A percentile compares a stretch with the other conserved stretches of the same genome.
phyloP scores from a whole-genome alignment of 2,329 filamentous ascomycete genomes.

The Rasamsonia emersonii region DNA sequence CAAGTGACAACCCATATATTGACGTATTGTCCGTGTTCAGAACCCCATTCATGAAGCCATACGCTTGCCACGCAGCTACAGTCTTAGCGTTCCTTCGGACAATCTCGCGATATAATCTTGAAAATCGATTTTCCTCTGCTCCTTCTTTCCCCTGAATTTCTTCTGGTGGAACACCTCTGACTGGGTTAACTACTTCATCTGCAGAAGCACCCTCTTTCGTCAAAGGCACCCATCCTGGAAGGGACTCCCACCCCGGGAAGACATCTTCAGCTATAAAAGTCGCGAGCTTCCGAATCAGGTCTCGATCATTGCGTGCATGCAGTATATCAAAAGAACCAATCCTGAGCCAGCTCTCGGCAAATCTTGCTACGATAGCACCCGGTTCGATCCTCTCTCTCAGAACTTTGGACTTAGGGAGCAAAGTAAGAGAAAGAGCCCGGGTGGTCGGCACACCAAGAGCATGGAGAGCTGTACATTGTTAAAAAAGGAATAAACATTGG shows the following conservation, averaged over 20 bases:
- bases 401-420: slow-evolving; percentile 65
- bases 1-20: slow-evolving; percentile 76
- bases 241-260: slow-evolving; percentile 75
- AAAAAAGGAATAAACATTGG: slow-evolving; percentile 3
- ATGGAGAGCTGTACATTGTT: slow-evolving; percentile 48
- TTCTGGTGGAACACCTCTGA: slow-evolving; percentile 47
- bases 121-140: slow-evolving; percentile 74
- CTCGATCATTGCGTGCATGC: slow-evolving; percentile 69
- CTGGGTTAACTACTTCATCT: slow-evolving; percentile 34
- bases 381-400: slow-evolving; percentile 74
- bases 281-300: slow-evolving; percentile 62
- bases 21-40: slow-evolving; percentile 98
- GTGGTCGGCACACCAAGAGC: slow-evolving; percentile 81
- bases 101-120: slow-evolving; percentile 79
- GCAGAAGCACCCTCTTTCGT: slow-evolving; percentile 32
- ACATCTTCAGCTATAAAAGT: slow-evolving; percentile 84
- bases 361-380: slow-evolving; percentile 84
- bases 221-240: slow-evolving; percentile 52
- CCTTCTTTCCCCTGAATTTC: slow-evolving; percentile 59
- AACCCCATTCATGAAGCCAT: slow-evolving; percentile 98
- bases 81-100: slow-evolving; percentile 75
- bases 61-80: slow-evolving; percentile 91
- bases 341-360: slow-evolving; percentile 83
- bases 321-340: slow-evolving; percentile 96
- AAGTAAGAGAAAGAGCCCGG: slow-evolving; percentile 70